A percentile compares a stretch with the other conserved stretches of the same genome.
phyloP scores from a whole-genome alignment of 2,329 filamentous ascomycete species.

The Aspergillus spinulosporus region DNA sequence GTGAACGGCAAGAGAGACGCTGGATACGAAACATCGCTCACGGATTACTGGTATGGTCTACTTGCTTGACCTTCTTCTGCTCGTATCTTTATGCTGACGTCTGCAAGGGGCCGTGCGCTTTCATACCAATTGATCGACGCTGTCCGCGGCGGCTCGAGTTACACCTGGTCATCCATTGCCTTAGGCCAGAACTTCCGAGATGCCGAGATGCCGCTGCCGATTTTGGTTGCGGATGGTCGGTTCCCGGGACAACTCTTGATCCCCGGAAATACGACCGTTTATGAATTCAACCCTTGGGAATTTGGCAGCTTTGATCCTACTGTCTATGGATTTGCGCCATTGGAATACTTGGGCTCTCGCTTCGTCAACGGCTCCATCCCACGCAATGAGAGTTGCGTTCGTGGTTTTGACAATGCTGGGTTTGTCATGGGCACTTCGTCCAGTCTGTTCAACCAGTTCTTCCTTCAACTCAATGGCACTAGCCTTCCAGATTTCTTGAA shows the following conservation, averaged over 20 bases:
- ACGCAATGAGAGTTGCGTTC: constrained; percentile 62
- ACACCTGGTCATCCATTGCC: constrained; percentile 80
- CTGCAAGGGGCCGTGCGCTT: constrained; percentile 65
- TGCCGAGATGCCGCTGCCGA: constrained; percentile 68
- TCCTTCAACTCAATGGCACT: constrained; percentile 63
- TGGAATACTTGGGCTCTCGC: constrained; percentile 70
- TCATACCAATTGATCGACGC: constrained; percentile 82
- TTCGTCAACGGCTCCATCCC: constrained; percentile 65
- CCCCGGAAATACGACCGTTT: constrained; percentile 70
- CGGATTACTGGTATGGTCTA: constrained; percentile 68
- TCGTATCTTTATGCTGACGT: not conserved
- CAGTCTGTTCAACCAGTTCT: constrained; percentile 77
- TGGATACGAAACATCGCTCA: constrained; percentile 69
- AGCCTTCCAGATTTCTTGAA: constrained; percentile 54
- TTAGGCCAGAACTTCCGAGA: constrained; percentile 60
- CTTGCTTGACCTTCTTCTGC: not conserved
- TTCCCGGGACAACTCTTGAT: constrained; percentile 62
- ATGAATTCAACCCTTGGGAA: constrained; percentile 78
- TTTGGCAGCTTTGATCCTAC: constrained; percentile 76
- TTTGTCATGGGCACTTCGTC: constrained; percentile 85
- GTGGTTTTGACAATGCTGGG: constrained; percentile 78
- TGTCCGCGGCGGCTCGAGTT: constrained; percentile 69
- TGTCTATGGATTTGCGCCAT: constrained; percentile 68
- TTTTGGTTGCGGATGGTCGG: constrained; percentile 70
- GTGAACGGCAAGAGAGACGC: constrained; percentile 64